Conservation (phyloP, 805 yeast genomes). For the Metschnikowia koreensis region DNA sequence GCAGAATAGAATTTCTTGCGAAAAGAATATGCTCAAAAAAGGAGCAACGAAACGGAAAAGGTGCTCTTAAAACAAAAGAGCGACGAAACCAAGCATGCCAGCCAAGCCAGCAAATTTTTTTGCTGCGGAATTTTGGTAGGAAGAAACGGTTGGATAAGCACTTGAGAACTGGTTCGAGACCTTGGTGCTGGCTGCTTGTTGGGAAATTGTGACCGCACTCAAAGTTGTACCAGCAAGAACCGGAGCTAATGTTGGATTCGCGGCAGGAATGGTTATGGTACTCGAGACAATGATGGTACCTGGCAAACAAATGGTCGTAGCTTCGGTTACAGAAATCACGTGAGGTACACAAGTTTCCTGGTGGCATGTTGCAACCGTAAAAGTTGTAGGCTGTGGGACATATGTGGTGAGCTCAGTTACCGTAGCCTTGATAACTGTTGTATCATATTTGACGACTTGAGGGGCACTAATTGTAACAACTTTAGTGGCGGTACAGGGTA, state of each 20-base stretch:
- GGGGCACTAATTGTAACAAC: slow-evolving; percentile 20
- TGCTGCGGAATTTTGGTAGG: slow-evolving; percentile 29
- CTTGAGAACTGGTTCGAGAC: background rate
- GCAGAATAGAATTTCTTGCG: background rate
- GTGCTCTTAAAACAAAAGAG: slow-evolving; percentile 7
- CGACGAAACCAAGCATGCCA: slow-evolving; percentile 14
- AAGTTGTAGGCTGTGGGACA: slow-evolving; percentile 35
- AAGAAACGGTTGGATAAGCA: slow-evolving; percentile 2
- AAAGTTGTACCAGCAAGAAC: background rate
- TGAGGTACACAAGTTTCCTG: slow-evolving; percentile 26
- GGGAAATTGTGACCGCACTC: background rate
- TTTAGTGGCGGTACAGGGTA: slow-evolving; percentile 19
- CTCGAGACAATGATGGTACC: slow-evolving; percentile 25
- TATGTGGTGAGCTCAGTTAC: slow-evolving; percentile 38
- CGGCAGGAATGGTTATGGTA: background rate
- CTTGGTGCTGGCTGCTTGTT: background rate
- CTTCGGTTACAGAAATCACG: slow-evolving; percentile 26
- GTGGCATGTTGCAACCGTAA: slow-evolving; percentile 32
- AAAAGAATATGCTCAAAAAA: too few species aligned
- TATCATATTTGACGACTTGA: slow-evolving; percentile 19
- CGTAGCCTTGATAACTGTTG: slow-evolving; percentile 19
- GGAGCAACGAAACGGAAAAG: background rate
- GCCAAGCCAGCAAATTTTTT: slow-evolving; percentile 28
- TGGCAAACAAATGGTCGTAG: slow-evolving; percentile 32
- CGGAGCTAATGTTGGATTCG: background rate